Evolutionary conservation across 1,139 yeast species (phyloP), one percentile per base, ranked within the genome.

Genomic region (Lodderomyces theae): DNA sequence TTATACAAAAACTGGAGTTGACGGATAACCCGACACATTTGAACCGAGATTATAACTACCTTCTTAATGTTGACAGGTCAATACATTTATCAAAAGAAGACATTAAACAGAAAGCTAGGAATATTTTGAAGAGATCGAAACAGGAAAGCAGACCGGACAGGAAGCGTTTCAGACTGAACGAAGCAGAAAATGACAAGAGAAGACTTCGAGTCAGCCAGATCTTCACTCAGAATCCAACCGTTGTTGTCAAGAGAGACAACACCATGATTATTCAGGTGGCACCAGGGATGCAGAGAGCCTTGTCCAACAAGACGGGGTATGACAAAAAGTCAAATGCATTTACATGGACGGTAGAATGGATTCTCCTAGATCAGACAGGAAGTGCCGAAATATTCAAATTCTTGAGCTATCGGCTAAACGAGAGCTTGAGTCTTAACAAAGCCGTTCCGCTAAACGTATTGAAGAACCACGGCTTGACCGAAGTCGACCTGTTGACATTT

Each of bases 341-440:
- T 57, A 75, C 76, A 16, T 89, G 97, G 96, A 83, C 96, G 0
- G 60, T 88, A 0, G 95, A 89, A 56, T 83, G 89, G 86, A 58
- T 76, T 0, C 52, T 79, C 7, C 52, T 74, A n/a, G 63, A 66
- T 25, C 62, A 60, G 0, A 41, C 43, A 5, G 55, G 56, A 28
- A 36, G 52, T 22, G 50, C 59, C n/a, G n/a, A 9, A 57, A 62
- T 8, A 71, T 74, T 48, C 45, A n/a, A n/a, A n/a, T n/a, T n/a
- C n/a, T n/a, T 73, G 26, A 74, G 79, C 46, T 78, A 69, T 46
- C 58, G 78, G 40, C 57, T 76, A 16, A 73, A 69, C 43, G 82
- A 77, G 41, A 49, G 47, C n/a, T 44, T 56, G 7, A 30, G 47
- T 0, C 42, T 76, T 16, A 51, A 49, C 11, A 74, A 69, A 9